Base-by-base conservation (phyloP, 345 rosid genomes). In the Corchorus capsularis region DNA sequence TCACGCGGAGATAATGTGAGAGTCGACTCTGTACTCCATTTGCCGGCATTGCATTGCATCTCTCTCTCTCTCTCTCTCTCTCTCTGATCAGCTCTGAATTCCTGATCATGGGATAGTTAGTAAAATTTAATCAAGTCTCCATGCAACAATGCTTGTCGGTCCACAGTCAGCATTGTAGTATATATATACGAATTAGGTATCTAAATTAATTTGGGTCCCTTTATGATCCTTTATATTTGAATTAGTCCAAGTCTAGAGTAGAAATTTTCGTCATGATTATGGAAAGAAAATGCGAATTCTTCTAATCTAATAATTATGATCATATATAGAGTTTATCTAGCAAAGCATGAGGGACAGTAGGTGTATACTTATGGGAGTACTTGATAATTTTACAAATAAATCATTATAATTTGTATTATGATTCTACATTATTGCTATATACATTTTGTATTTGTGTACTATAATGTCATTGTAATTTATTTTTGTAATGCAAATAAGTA, bases 1-100 rank as follows among this genome's bases (percentile, higher is more conserved):
- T 63, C 77, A 82, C 85, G 84, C 85, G 85, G 82, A 53, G 69
- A 9, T 71, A 65, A 34, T 77, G 66, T 81, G 69, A 71, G 32
- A 22, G 32, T 22, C 27, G 27, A 27, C 43, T 39, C 12, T 32
- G 67, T 41, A 63, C 45, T 27, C 57, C 69, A 37, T 39, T 47
- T 35, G 32, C 47, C 14, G 10, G 7, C 41, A 11, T 32, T 22
- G 32, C 12, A 16, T 9, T 4, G n/a, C n/a, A n/a, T 50, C 71
- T n/a, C 63, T 8, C 12, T 16, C 22, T 41, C 49, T 50, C 71
- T n/a, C 63, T 8, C 12, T 16, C 22, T 41, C 49, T 64, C 69
- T 56, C 1, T 55, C 27, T n/a, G 8, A 5, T 2, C 65, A 61
- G 64, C 65, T 43, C 55, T 70, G 57, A 19, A 7, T 73, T 63